Base-by-base conservation (phyloP, 73 alveolate species). In the Durusdinium trenchii region DNA sequence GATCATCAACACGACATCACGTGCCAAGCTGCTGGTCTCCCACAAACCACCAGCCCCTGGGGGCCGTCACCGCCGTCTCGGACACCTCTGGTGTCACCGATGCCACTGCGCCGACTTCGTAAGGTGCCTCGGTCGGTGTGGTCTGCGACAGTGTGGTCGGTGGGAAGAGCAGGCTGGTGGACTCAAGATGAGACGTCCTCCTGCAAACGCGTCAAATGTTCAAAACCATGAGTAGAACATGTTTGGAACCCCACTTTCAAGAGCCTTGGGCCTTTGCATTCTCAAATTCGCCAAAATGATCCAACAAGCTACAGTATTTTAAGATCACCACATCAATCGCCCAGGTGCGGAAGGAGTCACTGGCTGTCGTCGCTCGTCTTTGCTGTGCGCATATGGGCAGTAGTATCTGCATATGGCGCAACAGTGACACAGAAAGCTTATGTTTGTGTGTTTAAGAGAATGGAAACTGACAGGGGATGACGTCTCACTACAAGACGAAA, bases 301-400 rank as follows among this genome's bases (percentile, higher is more conserved):
- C n/a, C n/a, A n/a, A n/a, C n/a, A n/a, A n/a, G n/a, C n/a, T n/a
- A n/a, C 73, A 57, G 23, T 57, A 57, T 16, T 23, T 23, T 32
- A 60, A 23, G 73, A 60, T 60, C 23, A 16, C 23, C 6, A 60
- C 73, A 60, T 60, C 73, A 23, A 60, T 32, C 73, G 30, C 73
- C n/a, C 7, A 23, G 30, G 12, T 57, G 69, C 69, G 23, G 23
- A 60, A 32, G 30, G 12, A 23, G 12, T 12, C 91, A 64, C 50
- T 81, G 91, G 3, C 18, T 23, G 47, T 47, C 71, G 18, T 81
- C 91, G 43, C 71, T 91, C 98, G 1, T 91, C 78, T 23, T 18
- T 52, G 60, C 45, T 30, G 75, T 91, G 98, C 3, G 98, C 87
- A 36, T n/a, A 52, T 32, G 98, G 98, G 67, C 98, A 91, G 90